Percentiles rank a stretch among this genome's conserved stretches.
phyloP scores from a whole-genome alignment of 2,329 filamentous ascomycete species.

The Mariannaea sp. region DNA sequence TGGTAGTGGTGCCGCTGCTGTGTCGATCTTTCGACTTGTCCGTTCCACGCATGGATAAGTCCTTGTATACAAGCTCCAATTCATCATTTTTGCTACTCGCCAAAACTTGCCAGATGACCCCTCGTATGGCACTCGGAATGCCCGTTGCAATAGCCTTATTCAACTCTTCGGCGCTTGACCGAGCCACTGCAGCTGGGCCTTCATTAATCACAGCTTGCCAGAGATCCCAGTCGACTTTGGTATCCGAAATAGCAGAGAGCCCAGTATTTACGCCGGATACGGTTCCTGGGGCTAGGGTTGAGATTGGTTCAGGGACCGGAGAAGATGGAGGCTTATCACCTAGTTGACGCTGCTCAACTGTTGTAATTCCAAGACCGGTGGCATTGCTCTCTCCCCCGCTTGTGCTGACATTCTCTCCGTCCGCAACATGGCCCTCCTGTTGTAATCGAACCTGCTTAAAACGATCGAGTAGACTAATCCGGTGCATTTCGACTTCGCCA shows the following conservation, averaged over 20 bases:
- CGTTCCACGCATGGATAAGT: constrained; percentile 78
- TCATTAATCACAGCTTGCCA: constrained; percentile 98
- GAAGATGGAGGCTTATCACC: constrained; percentile 46
- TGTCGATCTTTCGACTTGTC: constrained; percentile 74
- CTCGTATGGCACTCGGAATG: constrained; percentile 91
- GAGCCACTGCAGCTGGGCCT: constrained; percentile 84
- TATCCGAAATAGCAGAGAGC: constrained; percentile 70
- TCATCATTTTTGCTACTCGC: constrained; percentile 95
- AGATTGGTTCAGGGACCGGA: constrained; percentile 68
- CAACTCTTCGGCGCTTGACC: constrained; percentile 86
- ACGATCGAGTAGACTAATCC: constrained; percentile 73
- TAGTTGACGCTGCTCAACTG: constrained; percentile 34
- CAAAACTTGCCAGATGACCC: constrained; percentile 98
- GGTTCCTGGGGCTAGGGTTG: constrained; percentile 79
- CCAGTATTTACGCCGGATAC: constrained; percentile 80
- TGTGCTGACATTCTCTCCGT: constrained; percentile 58
- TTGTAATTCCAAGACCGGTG: constrained; percentile 30
- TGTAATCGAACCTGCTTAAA: constrained; percentile 79
- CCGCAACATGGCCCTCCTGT: constrained; percentile 66
- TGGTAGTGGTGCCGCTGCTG: constrained; percentile 58
- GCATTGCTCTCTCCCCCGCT: constrained; percentile 31
- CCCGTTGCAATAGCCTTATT: constrained; percentile 90
- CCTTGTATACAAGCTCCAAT: constrained; percentile 83
- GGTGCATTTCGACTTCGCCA: constrained; percentile 52
- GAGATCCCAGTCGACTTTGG: constrained; percentile 95